Percentiles rank a stretch among this genome's conserved stretches.
Conservation (phyloP, 2,329 filamentous ascomycete genomes). For the Penicillium corylophilum region DNA sequence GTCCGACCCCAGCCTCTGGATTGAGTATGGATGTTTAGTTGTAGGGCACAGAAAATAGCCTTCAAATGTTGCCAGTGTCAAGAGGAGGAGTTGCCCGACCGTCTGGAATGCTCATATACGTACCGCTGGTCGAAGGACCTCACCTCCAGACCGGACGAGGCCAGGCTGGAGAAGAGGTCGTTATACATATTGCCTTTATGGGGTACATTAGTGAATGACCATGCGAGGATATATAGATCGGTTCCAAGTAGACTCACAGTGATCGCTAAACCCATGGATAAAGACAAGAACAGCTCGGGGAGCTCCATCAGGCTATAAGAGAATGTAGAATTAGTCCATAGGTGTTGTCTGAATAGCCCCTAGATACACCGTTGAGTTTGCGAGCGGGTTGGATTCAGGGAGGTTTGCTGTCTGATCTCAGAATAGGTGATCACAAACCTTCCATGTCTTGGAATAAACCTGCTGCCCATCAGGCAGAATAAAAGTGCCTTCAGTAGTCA, state of each 20-base stretch:
- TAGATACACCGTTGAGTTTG: too few relatives aligned
- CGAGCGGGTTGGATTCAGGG: background rate
- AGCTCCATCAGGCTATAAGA: constrained; percentile 2
- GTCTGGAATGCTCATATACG: too few relatives aligned
- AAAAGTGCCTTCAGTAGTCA: constrained; percentile 50
- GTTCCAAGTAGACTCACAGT: constrained; percentile 46
- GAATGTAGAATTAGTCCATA: background rate
- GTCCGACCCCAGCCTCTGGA: constrained; percentile 75
- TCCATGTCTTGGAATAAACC: constrained; percentile 64
- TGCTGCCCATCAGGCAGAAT: constrained; percentile 52
- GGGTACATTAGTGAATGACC: background rate
- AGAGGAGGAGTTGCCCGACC: too few relatives aligned
- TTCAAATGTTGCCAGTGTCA: too few relatives aligned
- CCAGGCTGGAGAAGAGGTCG: constrained; percentile 69
- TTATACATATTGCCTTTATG: constrained; percentile 69
- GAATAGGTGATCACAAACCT: too few relatives aligned
- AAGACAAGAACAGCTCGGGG: constrained; percentile 73
- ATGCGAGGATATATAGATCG: background rate
- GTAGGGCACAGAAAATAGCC: too few relatives aligned
- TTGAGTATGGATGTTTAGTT: background rate
- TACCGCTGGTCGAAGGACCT: constrained; percentile 75
- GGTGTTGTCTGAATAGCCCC: too few relatives aligned
- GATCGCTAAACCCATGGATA: constrained; percentile 88
- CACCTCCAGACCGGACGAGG: constrained; percentile 69
- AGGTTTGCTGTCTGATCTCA: background rate